Conservation (phyloP, 441 rosid genomes). For the Sinapis alba region DNA sequence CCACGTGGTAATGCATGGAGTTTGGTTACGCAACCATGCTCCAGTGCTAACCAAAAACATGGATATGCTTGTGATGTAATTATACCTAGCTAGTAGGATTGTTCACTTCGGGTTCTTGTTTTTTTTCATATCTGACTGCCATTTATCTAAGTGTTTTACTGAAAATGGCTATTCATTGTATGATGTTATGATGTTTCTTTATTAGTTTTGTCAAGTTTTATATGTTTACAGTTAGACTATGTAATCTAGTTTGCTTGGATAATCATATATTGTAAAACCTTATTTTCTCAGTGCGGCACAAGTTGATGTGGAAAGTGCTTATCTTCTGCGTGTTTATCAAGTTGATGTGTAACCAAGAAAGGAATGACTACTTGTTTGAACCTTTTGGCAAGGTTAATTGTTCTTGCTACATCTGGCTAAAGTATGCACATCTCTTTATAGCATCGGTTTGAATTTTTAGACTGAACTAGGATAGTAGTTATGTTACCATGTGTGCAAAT, state of each 20-base stretch:
- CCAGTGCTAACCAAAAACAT: constrained; percentile 1
- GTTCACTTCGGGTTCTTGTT: constrained; percentile 8
- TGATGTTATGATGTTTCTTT: neutral
- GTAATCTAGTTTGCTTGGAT: neutral
- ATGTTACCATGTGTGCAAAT: neutral
- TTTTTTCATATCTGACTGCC: constrained; percentile 5
- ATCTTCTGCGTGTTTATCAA: too few relatives aligned
- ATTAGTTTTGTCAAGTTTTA: neutral
- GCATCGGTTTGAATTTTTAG: constrained; percentile 15
- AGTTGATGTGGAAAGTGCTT: too few relatives aligned
- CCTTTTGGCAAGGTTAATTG: neutral
- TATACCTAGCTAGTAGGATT: neutral
- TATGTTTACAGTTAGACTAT: neutral
- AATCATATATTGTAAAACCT: neutral
- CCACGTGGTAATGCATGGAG: neutral
- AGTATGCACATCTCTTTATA: constrained; percentile 1
- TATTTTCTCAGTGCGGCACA: constrained; percentile 7
- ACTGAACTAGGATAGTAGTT: neutral
- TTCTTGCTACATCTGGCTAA: constrained; percentile 5
- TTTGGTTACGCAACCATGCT: constrained; percentile 2
- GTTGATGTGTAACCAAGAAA: too few relatives aligned
- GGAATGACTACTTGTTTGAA: constrained; percentile 2
- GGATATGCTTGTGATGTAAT: neutral
- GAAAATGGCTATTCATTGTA: constrained; percentile 10
- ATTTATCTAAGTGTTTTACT: constrained; percentile 15